Percentiles rank a stretch among this genome's conserved stretches.
phyloP scores from a whole-genome alignment of 2,329 filamentous ascomycete genomes.

The Arthroderma uncinatum region DNA sequence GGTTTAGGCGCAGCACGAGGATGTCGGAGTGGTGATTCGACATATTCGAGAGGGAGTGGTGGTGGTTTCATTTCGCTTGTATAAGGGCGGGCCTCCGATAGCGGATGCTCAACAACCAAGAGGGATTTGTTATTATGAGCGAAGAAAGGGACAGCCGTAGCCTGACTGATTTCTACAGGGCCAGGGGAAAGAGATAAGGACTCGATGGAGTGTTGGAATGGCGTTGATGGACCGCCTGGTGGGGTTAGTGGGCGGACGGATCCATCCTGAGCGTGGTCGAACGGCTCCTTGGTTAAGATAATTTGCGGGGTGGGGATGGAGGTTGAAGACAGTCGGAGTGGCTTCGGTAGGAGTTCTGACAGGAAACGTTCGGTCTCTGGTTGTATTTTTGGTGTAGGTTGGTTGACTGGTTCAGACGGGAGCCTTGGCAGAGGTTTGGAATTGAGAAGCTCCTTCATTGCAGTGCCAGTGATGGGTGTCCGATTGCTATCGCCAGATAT shows the following conservation, averaged over 20 bases:
- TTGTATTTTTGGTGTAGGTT: neutral
- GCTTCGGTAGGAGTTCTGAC: neutral
- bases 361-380: neutral
- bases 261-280: neutral
- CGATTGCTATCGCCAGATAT: conserved; percentile 33
- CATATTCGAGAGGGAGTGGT: conserved; percentile 16
- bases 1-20: conserved; percentile 48
- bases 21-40: conserved; percentile 50
- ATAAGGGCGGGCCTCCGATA: conserved; percentile 21
- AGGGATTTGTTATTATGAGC: conserved; percentile 54
- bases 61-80: conserved; percentile 8
- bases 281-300: neutral
- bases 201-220: conserved; percentile 35
- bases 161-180: conserved; percentile 48
- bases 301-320: neutral
- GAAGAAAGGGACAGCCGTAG: conserved; percentile 49
- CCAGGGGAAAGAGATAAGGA: conserved; percentile 42
- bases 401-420: neutral
- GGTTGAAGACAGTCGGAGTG: neutral
- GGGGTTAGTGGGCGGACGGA: conserved; percentile 3
- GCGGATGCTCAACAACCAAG: conserved; percentile 46
- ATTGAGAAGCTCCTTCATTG: neutral
- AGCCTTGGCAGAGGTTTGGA: neutral
- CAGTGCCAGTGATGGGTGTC: neutral
- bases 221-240: conserved; percentile 6